Evolutionary conservation across 192 early-diverging fungal genomes (phyloP).

Genomic region (Coemansia sp.): DNA sequence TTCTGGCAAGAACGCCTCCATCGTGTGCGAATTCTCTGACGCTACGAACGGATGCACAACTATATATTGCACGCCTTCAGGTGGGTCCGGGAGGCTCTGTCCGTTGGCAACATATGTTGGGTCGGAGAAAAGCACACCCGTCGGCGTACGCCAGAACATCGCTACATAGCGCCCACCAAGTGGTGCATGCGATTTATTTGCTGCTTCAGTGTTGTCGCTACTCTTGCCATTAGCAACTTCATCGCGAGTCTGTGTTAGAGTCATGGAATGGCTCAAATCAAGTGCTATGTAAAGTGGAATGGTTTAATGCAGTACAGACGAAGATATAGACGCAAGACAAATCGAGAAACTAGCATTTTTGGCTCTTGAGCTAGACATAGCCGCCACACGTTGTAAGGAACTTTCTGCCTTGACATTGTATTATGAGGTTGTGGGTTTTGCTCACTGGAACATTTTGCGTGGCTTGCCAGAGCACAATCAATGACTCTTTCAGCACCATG

Average conservation of each 20-base stretch:
- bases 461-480: neutral
- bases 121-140: constrained; percentile 47
- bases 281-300: neutral
- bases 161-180: constrained; percentile 39
- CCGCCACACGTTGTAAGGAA: neutral
- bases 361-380: neutral
- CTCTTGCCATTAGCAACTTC: constrained; percentile 3
- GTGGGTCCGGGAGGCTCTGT: constrained; percentile 38
- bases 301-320: neutral
- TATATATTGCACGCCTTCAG: constrained; percentile 47
- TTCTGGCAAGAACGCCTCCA: constrained; percentile 23
- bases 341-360: neutral
- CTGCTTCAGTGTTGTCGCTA: neutral
- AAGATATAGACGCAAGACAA: neutral
- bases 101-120: constrained; percentile 27
- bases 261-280: neutral
- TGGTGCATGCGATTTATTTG: constrained; percentile 8
- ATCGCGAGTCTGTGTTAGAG: constrained; percentile 6
- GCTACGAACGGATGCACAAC: constrained; percentile 36
- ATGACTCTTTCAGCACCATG: no score
- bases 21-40: constrained; percentile 7
- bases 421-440: neutral
- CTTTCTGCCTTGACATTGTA: neutral
- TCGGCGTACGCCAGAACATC: constrained; percentile 37
- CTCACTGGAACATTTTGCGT: neutral